Evolutionary conservation across 2,329 filamentous ascomycete genomes (phyloP), one percentile per base, ranked within the genome.

Genomic region (Penicillium italicum): DNA sequence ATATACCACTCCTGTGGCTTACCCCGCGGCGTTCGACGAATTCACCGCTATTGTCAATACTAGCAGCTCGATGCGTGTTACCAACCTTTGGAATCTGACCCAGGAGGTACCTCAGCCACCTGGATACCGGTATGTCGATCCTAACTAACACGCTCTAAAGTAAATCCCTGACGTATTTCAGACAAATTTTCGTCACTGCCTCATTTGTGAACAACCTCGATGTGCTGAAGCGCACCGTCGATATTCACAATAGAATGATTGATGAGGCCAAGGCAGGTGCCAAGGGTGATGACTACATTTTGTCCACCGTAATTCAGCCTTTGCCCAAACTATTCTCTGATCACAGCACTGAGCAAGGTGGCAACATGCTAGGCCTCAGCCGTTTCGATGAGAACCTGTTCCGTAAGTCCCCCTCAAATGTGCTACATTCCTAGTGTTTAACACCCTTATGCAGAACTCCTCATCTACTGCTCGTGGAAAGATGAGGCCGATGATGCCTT

Each of bases 311-410:
- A 20, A 72, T 75, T 45, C 77, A 82, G 57, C 76, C 74, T 12
- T 72, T 80, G 46, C 74, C 77, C 0, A 55, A 60, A 20, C 57
- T 76, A 2, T 68, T 68, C 7, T 68, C 70, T 36, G 65, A 75
- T 57, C 69, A 72, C 7, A 62, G 68, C 5, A 54, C 68, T 20
- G 71, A 73, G 49, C 65, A 68, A 9, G 63, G 62, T 4, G 76
- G 76, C 24, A 74, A 73, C 37, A 60, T 74, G 0, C 63, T 74
- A 1, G 68, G 68, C 5, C 57, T 77, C 28, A 70, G 77, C 36
- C 63, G 64, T 7, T 61, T 66, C 10, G 64, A 66, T 1, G 63
- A 69, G 16, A 71, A 73, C 10, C 34, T 58, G 60, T 22, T 62
- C 50, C 45, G 57, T 60, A 47, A 62, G 59, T 61, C 12, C 16